Percentiles rank a stretch among this genome's conserved stretches.
Conservation (phyloP, 2,329 filamentous ascomycete genomes). For the Trichoderma koningiopsis region DNA sequence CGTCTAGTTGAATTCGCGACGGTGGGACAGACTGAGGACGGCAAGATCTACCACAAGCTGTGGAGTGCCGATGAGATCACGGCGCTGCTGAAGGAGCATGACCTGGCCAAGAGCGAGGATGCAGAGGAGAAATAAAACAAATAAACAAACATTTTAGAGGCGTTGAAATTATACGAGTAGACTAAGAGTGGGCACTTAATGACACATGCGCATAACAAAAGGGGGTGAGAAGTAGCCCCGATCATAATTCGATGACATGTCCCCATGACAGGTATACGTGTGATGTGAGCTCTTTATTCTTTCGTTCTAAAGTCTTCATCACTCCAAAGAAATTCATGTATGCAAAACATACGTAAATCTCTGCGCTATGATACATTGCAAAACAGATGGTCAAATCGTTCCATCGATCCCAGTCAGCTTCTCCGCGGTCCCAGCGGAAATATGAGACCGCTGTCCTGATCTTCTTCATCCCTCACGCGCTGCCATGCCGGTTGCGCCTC, state of each 20-base stretch:
- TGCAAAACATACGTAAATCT: neutral
- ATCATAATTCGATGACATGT: conserved; percentile 29
- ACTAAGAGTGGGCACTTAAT: conserved; percentile 26
- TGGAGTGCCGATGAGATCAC: conserved; percentile 98
- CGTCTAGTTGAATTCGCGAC: conserved; percentile 91
- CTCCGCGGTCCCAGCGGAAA: conserved; percentile 13
- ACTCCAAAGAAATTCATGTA: neutral
- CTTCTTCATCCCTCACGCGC: conserved; percentile 58
- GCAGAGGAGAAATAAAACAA: conserved; percentile 67
- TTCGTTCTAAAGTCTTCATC: neutral
- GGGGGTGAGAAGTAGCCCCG: conserved; percentile 17
- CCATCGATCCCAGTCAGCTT: neutral
- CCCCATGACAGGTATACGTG: neutral
- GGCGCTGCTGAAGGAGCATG: conserved; percentile 90
- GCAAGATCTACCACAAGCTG: conserved; percentile 96
- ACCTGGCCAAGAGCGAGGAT: conserved; percentile 83
- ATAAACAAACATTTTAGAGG: neutral
- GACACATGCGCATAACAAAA: neutral
- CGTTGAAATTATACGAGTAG: conserved; percentile 6
- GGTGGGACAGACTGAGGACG: conserved; percentile 90
- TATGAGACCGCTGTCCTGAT: conserved; percentile 45
- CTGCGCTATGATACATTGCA: conserved; percentile 11
- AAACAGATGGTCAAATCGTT: neutral
- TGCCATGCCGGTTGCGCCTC: conserved; percentile 42
- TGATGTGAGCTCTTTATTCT: neutral